Base-by-base conservation (phyloP, 148 eudicot species). In the Silene conica region DNA sequence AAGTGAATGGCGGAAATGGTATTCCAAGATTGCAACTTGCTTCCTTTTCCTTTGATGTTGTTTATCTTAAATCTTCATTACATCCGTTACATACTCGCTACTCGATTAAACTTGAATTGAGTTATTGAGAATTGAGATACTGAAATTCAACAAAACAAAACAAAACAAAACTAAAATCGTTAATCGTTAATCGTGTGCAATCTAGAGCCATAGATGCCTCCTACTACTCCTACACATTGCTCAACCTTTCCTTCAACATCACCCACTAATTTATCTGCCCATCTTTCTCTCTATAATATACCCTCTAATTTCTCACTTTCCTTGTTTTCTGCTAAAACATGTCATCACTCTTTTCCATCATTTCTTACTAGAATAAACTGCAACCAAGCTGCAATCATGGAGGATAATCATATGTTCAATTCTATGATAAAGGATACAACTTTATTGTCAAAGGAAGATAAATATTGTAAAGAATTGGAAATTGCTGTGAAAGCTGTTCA, bases 401-500 rank as follows among this genome's bases (percentile, higher is more conserved):
- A 65, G 63, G 20, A 15, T 41, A 64, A 64, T 55, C 10, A 31
- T 3, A 15, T n/a, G 28, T 21, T 8, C 45, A 65, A 43, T 72
- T 25, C 8, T 64, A 4, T 64, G 3, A 31, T 72, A 72, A 65
- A 65, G 15, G 43, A 22, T 20, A 43, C 26, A 12, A 26, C 13
- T 72, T 23, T 46, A 43, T 45, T 43, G 18, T 72, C 60, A 45
- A 38, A 61, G 38, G 73, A 61, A 8, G 85, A 65, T 1, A 77
- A 74, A 25, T 89, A 82, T 81, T 73, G 72, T 2, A 57, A 52
- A 26, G 97, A 93, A 75, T 56, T 93, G 74, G 89, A 93, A 60
- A 90, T 93, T 70, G 98, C 91, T 21, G 92, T 93, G 55, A 80
- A 87, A 77, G 92, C 84, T 10, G 98, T 93, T 54, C 98, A 89